Evolutionary conservation across 345 rosid genomes (phyloP), one percentile per base, ranked within the genome.

Genomic region (Acer saccharum): DNA sequence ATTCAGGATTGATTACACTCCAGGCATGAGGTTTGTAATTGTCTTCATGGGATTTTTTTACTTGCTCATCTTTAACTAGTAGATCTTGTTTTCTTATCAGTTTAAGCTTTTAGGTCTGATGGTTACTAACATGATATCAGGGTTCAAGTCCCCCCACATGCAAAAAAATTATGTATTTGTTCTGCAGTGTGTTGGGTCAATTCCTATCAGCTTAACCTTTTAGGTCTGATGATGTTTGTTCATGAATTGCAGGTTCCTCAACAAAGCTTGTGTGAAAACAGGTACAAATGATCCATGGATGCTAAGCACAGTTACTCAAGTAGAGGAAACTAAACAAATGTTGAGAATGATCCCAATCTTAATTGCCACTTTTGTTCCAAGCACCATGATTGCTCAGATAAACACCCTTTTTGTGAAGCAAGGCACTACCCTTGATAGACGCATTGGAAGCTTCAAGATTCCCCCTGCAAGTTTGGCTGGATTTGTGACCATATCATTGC

Each of bases 241-340:
- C 5, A 7, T 61, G 61, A 12, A 25, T 81, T 35, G 81, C 75
- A 94, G 97, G 83, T 87, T 95, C 67, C 80, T 96, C 54, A 86
- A 83, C 79, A 91, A 84, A 85, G 97, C 98, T 58, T 83, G 93
- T 57, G 87, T 92, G 29, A 86, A 85, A 77, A 87, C 93, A 48
- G 89, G 86, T n/a, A 65, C 86, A 61, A 83, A 76, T 0, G 80
- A 78, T 76, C 81, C 87, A 18, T 96, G 97, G 97, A 80, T 74
- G 82, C 81, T 92, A 0, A 91, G 97, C 80, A 65, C 97, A 9
- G 92, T 88, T 17, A 92, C 97, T 25, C 95, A 94, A 87, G 98
- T 96, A 0, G 99, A 96, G 83, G 99, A 96, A 80, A 94, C 99
- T 14, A 96, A 96, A 63, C 97, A 96, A 75, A 94, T 92, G 95